These are phyloP conservation scores for Nemania sp. DNA, from an alignment of 2,329 filamentous ascomycete species.

Conservation along the genomic window DNA sequence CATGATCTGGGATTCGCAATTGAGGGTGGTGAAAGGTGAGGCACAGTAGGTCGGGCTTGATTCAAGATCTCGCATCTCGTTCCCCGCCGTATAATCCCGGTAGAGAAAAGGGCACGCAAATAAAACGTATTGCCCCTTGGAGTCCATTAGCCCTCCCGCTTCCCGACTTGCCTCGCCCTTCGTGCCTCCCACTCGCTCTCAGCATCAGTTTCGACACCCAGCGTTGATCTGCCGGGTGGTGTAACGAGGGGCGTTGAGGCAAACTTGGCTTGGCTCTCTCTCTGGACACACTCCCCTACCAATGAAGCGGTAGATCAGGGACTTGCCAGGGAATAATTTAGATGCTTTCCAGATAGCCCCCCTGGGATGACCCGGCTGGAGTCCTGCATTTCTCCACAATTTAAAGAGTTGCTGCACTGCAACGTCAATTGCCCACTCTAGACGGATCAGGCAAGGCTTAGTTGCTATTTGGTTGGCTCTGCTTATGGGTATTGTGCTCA, in stretches of 20 bases:
- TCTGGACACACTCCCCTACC: conserved; percentile 7
- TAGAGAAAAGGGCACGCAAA: background rate
- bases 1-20: background rate
- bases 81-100: background rate
- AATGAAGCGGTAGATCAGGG: conserved; percentile 4
- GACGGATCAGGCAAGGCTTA: conserved; percentile 12
- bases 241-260: conserved; percentile 17
- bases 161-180: background rate
- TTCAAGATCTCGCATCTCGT: conserved; percentile 19
- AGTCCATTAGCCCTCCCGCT: background rate
- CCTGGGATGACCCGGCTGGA: conserved; percentile 8
- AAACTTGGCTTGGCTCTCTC: conserved; percentile 9
- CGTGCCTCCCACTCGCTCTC: background rate
- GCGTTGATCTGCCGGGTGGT: conserved; percentile 13
- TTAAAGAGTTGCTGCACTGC: conserved; percentile 21
- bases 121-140: background rate
- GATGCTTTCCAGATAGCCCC: no score
- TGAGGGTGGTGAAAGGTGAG: background rate
- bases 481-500: conserved; percentile 9
- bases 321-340: background rate
- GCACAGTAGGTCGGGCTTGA: background rate
- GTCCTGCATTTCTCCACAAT: conserved; percentile 22
- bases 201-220: conserved; percentile 20
- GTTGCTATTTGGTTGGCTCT: conserved; percentile 9
- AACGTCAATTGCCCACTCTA: conserved; percentile 10